A percentile compares a stretch with the other conserved stretches of the same genome.
phyloP scores from a whole-genome alignment of 345 rosid genomes.

The Cardamine chenopodiifolia region DNA sequence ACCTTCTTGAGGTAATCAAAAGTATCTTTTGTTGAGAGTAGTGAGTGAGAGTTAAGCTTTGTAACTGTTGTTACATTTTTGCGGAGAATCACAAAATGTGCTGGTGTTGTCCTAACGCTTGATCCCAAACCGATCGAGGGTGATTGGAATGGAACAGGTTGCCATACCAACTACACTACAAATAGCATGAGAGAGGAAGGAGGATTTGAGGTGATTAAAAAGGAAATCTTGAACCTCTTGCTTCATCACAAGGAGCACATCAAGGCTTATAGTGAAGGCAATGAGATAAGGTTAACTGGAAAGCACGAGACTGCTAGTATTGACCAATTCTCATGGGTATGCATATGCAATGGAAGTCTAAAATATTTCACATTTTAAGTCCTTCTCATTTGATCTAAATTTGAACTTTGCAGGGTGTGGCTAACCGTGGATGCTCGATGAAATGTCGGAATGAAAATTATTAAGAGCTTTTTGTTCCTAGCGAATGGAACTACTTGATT shows the following conservation, averaged over 20 bases:
- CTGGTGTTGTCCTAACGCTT: constrained; percentile 86
- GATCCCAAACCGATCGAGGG: constrained; percentile 98
- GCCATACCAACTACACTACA: constrained; percentile 96
- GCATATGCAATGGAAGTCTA: not conserved
- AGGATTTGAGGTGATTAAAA: constrained; percentile 84
- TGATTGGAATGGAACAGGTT: constrained; percentile 99
- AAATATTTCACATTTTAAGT: not conserved
- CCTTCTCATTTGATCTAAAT: not conserved
- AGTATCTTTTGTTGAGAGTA: not conserved
- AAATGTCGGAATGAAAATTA: too few species aligned
- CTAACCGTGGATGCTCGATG: constrained; percentile 95
- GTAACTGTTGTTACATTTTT: constrained; percentile 17
- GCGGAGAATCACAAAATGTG: constrained; percentile 98
- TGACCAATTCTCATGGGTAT: constrained; percentile 89
- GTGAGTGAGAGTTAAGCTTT: constrained; percentile 3
- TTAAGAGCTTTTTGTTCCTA: too few species aligned
- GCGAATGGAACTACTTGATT: too few species aligned
- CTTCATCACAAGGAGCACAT: constrained; percentile 90
- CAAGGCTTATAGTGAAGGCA: constrained; percentile 96
- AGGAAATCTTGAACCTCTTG: constrained; percentile 86
- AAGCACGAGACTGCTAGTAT: constrained; percentile 98
- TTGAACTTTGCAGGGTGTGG: constrained; percentile 68
- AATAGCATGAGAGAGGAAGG: constrained; percentile 96
- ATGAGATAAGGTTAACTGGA: constrained; percentile 94
- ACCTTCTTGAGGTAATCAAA: constrained; percentile 86